Base-by-base conservation (phyloP, 2,329 filamentous ascomycete species). In the Hypoxylon sp. region DNA sequence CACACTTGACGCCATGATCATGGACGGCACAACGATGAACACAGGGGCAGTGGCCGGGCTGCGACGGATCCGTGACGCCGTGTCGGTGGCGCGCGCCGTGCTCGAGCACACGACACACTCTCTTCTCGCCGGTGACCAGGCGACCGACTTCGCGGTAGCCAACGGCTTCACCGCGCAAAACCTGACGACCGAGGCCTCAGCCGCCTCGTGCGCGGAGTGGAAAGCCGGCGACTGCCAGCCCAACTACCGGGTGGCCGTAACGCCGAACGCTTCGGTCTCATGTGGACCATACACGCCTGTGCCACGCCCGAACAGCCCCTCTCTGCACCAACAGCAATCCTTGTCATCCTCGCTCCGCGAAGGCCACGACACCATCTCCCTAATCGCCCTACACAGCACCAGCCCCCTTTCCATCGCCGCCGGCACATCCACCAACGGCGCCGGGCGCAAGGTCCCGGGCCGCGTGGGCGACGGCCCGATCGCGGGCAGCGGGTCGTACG, bases 1-100 rank as follows among this genome's bases (percentile, higher is more conserved):
- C 2, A 84, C 82, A 0, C 79, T 85, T 11, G 82, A 85, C 69
- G 82, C 82, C n/a, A 76, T 85, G 74, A 77, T 85, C 69, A 84
- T 84, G 78, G 82, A 85, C 67, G 82, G 82, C 23, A 71, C 69
- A 0, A 80, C 75, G n/a, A 76, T 85, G 72, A 81, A 83, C 13
- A 75, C 77, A 0, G 82, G 82, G 37, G 81, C 81, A 4, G 82
- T 85, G 4, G 82, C 81, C 0, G 79, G 74, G 0, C 70, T 85
- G 17, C 77, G 81, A 4, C 75, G 81, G 31, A 69, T 84, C 17
- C 74, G 71, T 33, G 72, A 81, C 58, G 82, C 81, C 37, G 74
- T 83, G 9, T 73, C 75, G 15, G 81, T 83, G 1, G 82, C 82
- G 3, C 73, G 81, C 0, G 74, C 73, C 33, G 81, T 85, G 24